phyloP scores from a whole-genome alignment of 495 filamentous ascomycete genomes.

The Hamigera avellanea region DNA sequence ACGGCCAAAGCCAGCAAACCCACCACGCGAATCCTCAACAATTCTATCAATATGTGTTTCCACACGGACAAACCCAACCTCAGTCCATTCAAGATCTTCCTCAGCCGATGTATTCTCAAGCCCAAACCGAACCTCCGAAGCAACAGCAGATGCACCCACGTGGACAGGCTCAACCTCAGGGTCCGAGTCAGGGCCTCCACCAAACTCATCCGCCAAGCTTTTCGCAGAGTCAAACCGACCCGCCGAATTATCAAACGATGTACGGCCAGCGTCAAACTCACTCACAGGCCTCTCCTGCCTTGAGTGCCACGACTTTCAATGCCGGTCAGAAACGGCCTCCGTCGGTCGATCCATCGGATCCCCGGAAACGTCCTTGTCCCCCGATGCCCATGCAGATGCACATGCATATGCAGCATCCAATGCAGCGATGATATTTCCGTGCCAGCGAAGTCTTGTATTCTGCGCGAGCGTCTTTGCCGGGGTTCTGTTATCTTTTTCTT shows the following conservation, averaged over 20 bases:
- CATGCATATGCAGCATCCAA: neutral
- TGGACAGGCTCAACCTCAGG: neutral
- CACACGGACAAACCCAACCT: too few relatives aligned
- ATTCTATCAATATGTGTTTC: neutral
- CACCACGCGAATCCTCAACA: too few relatives aligned
- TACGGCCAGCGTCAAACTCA: slow-evolving; percentile 3
- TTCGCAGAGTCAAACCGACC: too few relatives aligned
- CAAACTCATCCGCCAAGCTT: too few relatives aligned
- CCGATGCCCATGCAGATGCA: neutral
- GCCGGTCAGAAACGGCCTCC: neutral
- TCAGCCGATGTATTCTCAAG: neutral
- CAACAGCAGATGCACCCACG: neutral
- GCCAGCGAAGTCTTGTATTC: too few relatives aligned
- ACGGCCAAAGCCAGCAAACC: too few relatives aligned
- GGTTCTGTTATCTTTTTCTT: too few relatives aligned
- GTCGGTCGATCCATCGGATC: neutral
- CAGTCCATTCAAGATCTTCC: neutral
- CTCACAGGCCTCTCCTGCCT: neutral
- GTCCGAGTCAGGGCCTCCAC: too few relatives aligned
- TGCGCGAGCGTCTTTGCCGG: too few relatives aligned
- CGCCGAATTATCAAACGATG: neutral
- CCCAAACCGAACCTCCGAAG: neutral
- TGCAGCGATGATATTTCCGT: neutral
- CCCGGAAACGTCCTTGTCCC: neutral
- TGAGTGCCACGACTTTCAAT: neutral